phyloP scores from a whole-genome alignment of 306 rosid genomes.

The Abrus pulchellus region DNA sequence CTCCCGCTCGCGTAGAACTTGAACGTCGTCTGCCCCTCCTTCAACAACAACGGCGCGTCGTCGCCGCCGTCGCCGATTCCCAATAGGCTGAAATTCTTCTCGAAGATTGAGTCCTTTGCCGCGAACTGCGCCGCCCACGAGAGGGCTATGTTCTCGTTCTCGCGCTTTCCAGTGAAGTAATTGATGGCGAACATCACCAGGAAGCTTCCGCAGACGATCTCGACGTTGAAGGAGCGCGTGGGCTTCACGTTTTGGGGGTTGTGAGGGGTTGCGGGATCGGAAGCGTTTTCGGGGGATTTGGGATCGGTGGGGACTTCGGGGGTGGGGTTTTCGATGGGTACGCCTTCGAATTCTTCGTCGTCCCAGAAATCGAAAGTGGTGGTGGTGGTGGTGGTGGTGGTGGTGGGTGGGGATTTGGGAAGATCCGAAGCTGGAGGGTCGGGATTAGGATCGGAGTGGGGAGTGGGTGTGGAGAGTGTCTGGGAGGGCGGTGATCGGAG shows the following conservation, averaged over 20 bases:
- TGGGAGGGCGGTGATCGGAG: slow-evolving; percentile 73
- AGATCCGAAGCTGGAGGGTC: slow-evolving; percentile 54
- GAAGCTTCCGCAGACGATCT: slow-evolving; percentile 75
- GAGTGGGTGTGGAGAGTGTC: slow-evolving; percentile 16
- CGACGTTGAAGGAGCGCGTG: slow-evolving; percentile 60
- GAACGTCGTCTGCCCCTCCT: slow-evolving; percentile 88
- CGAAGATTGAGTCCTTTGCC: slow-evolving; percentile 72
- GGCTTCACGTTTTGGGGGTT: not conserved
- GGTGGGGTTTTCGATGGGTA: slow-evolving; percentile 58
- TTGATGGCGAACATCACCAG: slow-evolving; percentile 71
- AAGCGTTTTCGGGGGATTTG: slow-evolving; percentile 28
- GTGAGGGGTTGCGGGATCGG: not conserved
- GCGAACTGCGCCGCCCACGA: slow-evolving; percentile 91
- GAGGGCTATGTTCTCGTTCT: slow-evolving; percentile 88
- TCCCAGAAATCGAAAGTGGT: slow-evolving; percentile 86
- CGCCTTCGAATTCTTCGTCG: slow-evolving; percentile 95
- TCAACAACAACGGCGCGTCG: slow-evolving; percentile 81
- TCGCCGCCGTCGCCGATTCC: slow-evolving; percentile 91
- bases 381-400: slow-evolving; percentile 65
- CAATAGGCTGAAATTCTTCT: slow-evolving; percentile 82
- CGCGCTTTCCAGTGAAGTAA: slow-evolving; percentile 88
- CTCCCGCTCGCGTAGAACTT: slow-evolving; percentile 97
- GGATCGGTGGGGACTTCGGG: slow-evolving; percentile 49
- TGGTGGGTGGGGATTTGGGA: slow-evolving; percentile 63
- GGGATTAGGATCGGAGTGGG: slow-evolving; percentile 30